Evolutionary conservation across 2,329 filamentous ascomycete genomes (phyloP), one percentile per base, ranked within the genome.

Genomic region (Raffaelea albimanens): DNA sequence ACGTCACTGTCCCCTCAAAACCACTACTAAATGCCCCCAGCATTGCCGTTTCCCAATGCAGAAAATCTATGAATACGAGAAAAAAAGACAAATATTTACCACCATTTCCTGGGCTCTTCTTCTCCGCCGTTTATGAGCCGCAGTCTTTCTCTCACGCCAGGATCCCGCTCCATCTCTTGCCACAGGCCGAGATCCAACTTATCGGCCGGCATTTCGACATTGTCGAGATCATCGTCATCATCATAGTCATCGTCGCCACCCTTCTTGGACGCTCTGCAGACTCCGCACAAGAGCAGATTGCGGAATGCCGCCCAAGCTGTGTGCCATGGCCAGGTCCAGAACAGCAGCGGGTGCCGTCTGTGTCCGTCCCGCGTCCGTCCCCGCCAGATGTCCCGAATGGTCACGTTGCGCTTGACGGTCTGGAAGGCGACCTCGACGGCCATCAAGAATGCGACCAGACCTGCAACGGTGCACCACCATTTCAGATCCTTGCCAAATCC

Each of bases 401-500:
- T 62, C 39, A 79, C 51, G 33, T 66, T 66, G 2, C 71, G 67
- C 55, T 72, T 72, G 9, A 65, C 50, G 1, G 67, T 63, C 51
- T 71, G 77, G 52, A 83, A 73, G 1, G 48, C 50, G 8, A 87
- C 63, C 57, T 94, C 87, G 36, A 87, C 70, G 16, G 81, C 63
- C 11, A 81, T 66, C 7, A 85, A 72, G 1, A 76, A 62, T 10
- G 69, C 63, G 0, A 88, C 62, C 7, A 82, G 75, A 23, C 86
- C 65, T 40, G 90, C 68, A 4, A 88, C 64, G 0, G 78, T 79
- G 2, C 76, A 66, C 86, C 86, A 94, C 84, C 87, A 94, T 2
- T 76, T 66, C 0, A 77, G 64, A 50, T 86, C 82, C 16, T 67
- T 68, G 10, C 87, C 87, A 49, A 83, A 89, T 0, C 74, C 71